phyloP scores from a whole-genome alignment of 495 filamentous ascomycete species.

The Daldinia childiae region DNA sequence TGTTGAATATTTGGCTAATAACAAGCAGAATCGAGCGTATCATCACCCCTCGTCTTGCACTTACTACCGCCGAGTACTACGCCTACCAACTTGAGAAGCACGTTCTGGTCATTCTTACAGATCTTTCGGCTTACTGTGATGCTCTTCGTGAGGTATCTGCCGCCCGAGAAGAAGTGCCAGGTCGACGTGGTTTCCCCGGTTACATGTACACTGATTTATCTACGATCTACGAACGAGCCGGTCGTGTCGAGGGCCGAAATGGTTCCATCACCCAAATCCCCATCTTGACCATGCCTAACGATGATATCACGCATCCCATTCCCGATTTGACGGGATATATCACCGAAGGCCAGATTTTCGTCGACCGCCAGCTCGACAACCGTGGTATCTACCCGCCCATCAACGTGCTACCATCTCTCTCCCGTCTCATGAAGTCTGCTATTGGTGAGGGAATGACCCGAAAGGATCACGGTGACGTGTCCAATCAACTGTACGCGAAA shows the following conservation, averaged over 20 bases:
- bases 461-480: slow-evolving; percentile 96
- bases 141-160: slow-evolving; percentile 98
- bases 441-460: slow-evolving; percentile 97
- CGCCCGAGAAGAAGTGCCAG: slow-evolving; percentile 98
- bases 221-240: slow-evolving; percentile 98
- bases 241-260: slow-evolving; percentile 96
- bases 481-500: slow-evolving; percentile 99
- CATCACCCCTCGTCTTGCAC: slow-evolving; percentile 96
- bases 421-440: slow-evolving; percentile 99
- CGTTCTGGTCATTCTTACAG: slow-evolving; percentile 97
- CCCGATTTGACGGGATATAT: slow-evolving; percentile 99
- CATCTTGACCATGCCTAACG: slow-evolving; percentile 99
- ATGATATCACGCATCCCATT: slow-evolving; percentile 99
- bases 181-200: slow-evolving; percentile 99
- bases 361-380: slow-evolving; percentile 95
- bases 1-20: slow-evolving; percentile 31
- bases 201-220: slow-evolving; percentile 99
- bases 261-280: slow-evolving; percentile 99
- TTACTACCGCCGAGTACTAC: slow-evolving; percentile 99
- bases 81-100: slow-evolving; percentile 99
- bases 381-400: slow-evolving; percentile 98
- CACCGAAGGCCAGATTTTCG: slow-evolving; percentile 97
- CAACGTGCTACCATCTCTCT: slow-evolving; percentile 97
- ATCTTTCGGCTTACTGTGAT: slow-evolving; percentile 98
- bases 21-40: slow-evolving; percentile 93